Conservation (phyloP, 352 stramenopile genomes). For the Phytopythium delawarense region DNA sequence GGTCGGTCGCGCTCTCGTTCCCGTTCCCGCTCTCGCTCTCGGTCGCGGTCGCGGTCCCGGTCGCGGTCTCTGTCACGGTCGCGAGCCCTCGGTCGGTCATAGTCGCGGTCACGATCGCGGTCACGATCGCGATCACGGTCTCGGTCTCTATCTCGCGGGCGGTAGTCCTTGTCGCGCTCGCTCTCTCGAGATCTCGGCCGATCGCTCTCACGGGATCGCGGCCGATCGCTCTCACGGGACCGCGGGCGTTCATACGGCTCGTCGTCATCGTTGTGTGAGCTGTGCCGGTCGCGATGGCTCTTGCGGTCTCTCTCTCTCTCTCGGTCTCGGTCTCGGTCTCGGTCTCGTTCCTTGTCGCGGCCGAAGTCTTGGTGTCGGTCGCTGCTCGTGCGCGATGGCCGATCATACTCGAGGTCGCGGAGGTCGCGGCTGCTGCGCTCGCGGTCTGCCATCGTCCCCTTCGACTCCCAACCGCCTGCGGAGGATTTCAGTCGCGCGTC, state of each 20-base stretch:
- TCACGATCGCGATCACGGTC: neutral
- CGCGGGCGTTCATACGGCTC: constrained; percentile 15
- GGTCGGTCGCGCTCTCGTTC: constrained; percentile 21
- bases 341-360: neutral
- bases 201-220: neutral
- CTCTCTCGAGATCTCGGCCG: neutral
- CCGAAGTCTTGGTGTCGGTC: neutral
- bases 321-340: neutral
- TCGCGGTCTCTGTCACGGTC: constrained; percentile 34
- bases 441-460: constrained; percentile 8
- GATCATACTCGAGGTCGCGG: neutral
- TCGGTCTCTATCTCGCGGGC: constrained; percentile 8
- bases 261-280: constrained; percentile 6
- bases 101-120: constrained; percentile 32
- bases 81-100: constrained; percentile 18
- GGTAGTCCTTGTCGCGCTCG: constrained; percentile 5
- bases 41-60: constrained; percentile 13
- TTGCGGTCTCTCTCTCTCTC: neutral
- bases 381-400: neutral
- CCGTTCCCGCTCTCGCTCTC: constrained; percentile 9
- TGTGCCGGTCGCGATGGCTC: neutral
- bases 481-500: neutral
- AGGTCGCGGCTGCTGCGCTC: constrained; percentile 12
- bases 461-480: neutral
- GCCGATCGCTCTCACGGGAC: neutral